Conservation (phyloP, 306 rosid genomes). For the Senna siamea region DNA sequence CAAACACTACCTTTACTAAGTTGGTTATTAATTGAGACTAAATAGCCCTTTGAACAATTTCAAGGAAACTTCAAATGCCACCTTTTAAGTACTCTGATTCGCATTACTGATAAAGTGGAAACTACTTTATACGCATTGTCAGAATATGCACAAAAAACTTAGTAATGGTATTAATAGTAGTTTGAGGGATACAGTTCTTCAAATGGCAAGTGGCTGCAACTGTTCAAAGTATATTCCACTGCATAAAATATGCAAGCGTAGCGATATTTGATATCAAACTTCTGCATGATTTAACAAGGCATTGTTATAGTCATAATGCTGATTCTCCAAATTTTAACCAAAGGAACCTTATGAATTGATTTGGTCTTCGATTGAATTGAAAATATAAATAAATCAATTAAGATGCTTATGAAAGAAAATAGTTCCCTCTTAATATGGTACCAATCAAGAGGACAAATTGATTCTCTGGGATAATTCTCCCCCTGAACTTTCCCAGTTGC, state of each 20-base stretch:
- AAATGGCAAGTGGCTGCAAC: background rate
- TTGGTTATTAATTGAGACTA: too few relatives aligned
- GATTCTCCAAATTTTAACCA: background rate
- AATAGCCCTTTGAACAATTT: too few relatives aligned
- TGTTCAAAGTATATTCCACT: background rate
- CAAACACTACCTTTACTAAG: too few relatives aligned
- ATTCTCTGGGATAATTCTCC: slow-evolving; percentile 1
- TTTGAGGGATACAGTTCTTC: background rate
- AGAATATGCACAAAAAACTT: too few relatives aligned
- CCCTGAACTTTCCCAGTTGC: background rate
- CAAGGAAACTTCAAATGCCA: too few relatives aligned
- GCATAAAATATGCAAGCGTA: background rate
- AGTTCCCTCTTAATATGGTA: too few relatives aligned
- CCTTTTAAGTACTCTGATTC: too few relatives aligned
- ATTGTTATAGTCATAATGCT: background rate
- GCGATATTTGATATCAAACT: background rate
- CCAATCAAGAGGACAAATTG: background rate
- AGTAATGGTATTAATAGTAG: background rate
- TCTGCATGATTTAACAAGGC: background rate
- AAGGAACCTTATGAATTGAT: background rate
- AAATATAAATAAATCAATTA: background rate
- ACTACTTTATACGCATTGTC: too few relatives aligned
- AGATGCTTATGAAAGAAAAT: too few relatives aligned
- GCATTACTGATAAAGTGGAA: too few relatives aligned
- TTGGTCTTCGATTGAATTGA: background rate